Percentiles rank a stretch among this genome's conserved stretches.
These are phyloP conservation scores for Galerina marginata DNA, from an alignment of 768 basidiomycete species.

Conservation along the genomic window DNA sequence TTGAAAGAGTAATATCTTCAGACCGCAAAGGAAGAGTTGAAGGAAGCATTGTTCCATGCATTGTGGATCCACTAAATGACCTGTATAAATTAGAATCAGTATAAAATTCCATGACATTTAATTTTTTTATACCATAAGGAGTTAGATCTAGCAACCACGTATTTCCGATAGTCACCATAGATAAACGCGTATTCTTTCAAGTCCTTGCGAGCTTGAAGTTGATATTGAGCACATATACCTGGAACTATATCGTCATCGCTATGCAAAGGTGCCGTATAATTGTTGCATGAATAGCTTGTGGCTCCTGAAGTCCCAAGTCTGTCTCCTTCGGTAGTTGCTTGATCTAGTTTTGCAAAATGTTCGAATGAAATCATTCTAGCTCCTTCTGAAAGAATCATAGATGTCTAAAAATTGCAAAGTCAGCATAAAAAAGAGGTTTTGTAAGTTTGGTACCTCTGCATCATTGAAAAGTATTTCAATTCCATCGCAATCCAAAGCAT, in stretches of 20 bases:
- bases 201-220: no score
- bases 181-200: neutral
- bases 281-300: no score
- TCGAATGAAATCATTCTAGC: neutral
- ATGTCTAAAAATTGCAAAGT: neutral
- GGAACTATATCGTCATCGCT: no score
- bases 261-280: no score
- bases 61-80: neutral
- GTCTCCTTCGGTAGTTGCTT: neutral
- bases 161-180: neutral
- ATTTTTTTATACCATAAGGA: neutral
- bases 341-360: neutral
- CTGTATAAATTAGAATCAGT: neutral
- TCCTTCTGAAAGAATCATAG: neutral
- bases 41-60: neutral
- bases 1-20: neutral
- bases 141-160: neutral
- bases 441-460: neutral
- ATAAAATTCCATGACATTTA: neutral
- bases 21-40: neutral
- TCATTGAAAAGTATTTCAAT: constrained; percentile 1
- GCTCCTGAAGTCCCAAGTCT: neutral
- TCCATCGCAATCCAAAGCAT: neutral
- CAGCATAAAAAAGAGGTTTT: neutral
- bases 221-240: no score